Evolutionary conservation across 2,329 filamentous ascomycete genomes (phyloP).

Genomic region (Phaeomoniella chlamydospora): DNA sequence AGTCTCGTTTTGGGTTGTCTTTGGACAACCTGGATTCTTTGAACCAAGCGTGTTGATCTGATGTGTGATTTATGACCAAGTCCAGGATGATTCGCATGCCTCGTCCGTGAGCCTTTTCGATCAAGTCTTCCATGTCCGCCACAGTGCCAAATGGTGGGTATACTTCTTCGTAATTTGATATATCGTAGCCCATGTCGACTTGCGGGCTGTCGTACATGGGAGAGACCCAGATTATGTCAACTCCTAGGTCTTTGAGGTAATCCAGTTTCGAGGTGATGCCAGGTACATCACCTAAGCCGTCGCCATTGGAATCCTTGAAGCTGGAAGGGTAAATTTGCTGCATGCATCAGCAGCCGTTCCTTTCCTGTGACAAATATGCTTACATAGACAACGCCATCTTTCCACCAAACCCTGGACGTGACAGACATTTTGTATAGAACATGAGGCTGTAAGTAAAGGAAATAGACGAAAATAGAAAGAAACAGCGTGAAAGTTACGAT

Average conservation of each 20-base stretch:
- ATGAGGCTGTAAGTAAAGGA: too few relatives aligned
- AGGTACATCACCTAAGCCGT: conserved; percentile 46
- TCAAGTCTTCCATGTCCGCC: conserved; percentile 43
- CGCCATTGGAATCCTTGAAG: conserved; percentile 35
- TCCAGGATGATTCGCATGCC: conserved; percentile 57
- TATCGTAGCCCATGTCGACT: conserved; percentile 57
- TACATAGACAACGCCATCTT: conserved; percentile 20
- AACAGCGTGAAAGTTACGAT: too few relatives aligned
- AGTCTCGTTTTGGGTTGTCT: conserved; percentile 46
- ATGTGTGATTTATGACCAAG: conserved; percentile 61
- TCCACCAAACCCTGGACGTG: conserved; percentile 16
- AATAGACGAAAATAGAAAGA: too few relatives aligned
- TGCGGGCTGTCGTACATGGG: conserved; percentile 53
- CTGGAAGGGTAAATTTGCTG: conserved; percentile 7
- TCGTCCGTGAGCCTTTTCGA: conserved; percentile 39
- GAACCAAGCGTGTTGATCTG: conserved; percentile 55
- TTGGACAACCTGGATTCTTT: conserved; percentile 43
- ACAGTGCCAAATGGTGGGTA: conserved; percentile 48
- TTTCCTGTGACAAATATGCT: not conserved
- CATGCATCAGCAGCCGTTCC: not conserved
- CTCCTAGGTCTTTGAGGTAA: conserved; percentile 45
- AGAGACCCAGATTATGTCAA: conserved; percentile 53
- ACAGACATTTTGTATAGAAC: not conserved
- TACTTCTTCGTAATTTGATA: conserved; percentile 49
- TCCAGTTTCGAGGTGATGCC: conserved; percentile 50